Percentiles rank a stretch among this genome's conserved stretches.
phyloP scores from a whole-genome alignment of 371 early-diverging fungal species.

The Mucor circinelloides region DNA sequence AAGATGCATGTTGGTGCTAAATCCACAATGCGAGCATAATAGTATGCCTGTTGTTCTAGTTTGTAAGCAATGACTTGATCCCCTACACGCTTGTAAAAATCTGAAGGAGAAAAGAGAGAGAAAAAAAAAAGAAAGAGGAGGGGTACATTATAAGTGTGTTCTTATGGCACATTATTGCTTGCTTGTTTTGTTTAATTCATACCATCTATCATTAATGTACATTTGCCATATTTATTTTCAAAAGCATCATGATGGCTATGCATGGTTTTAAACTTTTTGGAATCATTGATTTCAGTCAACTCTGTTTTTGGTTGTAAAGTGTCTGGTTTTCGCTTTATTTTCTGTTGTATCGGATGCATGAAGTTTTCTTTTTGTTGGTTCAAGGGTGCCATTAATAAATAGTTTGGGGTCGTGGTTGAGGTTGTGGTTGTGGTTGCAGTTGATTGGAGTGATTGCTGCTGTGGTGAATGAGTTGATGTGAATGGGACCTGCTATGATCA shows the following conservation, averaged over 20 bases:
- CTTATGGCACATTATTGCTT: neutral
- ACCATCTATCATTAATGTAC: neutral
- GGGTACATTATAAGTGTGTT: neutral
- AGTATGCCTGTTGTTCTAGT: constrained; percentile 7
- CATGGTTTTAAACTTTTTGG: constrained; percentile 1
- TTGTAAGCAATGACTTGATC: constrained; percentile 8
- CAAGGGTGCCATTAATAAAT: neutral
- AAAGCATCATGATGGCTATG: neutral
- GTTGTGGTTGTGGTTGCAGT: neutral
- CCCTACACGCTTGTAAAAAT: constrained; percentile 8
- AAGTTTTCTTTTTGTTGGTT: neutral
- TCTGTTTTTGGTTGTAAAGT: neutral
- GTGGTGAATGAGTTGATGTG: neutral
- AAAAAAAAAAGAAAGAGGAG: neutral
- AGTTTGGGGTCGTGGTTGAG: neutral
- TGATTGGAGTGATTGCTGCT: neutral
- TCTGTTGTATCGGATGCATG: neutral
- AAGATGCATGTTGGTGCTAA: neutral
- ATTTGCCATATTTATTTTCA: constrained; percentile 7
- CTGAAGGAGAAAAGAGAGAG: neutral
- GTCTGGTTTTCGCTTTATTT: neutral
- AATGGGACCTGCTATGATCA: neutral
- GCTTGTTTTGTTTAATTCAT: too few species aligned
- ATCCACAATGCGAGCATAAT: constrained; percentile 17
- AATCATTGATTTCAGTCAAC: neutral